Base-by-base conservation (phyloP, 2,329 filamentous ascomycete genomes). In the Penicillium expansum region DNA sequence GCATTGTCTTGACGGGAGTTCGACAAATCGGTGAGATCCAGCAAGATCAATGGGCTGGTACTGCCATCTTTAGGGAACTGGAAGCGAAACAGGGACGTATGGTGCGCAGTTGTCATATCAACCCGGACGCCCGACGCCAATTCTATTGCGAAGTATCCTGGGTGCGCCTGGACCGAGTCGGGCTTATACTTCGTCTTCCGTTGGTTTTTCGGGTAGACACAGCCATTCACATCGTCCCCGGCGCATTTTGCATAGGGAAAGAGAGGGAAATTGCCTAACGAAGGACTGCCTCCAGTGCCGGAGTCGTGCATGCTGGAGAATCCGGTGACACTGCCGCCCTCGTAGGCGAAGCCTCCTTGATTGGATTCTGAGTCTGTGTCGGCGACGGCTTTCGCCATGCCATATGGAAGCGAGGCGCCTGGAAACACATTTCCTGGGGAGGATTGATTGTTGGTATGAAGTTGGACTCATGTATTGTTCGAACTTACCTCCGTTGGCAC, bases 221-320 rank as follows among this genome's bases (percentile, higher is more conserved):
- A 90, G 14, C 77, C 78, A 69, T 90, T 77, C 56, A 90, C 74
- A 29, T 85, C 80, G 58, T 88, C 83, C 37, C 76, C 78, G 0
- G 78, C 75, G 63, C 88, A 91, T 35, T 79, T 77, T 10, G 80
- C 74, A 64, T 89, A 86, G 0, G 88, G 81, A 62, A 91, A 91
- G 1, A 91, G 75, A 1, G 88, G 85, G 53, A 91, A 91, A 67
- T 90, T 90, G 6, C 88, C 88, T 1, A 91, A 76, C 5, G 86
- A 89, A 0, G 87, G 86, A 11, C 72, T 67, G 33, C 76, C 77
- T 51, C 79, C 79, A 43, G 79, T 82, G 10, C 80, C 80, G 14
- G 74, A 77, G 63, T 82, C 80, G 56, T 82, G 80, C 73, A 82
- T 75, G 9, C 74, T 70, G 9, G 72, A 75, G 67, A 83, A 84